phyloP scores from a whole-genome alignment of 2,329 filamentous ascomycete genomes.

The Aspergillus sp. region DNA sequence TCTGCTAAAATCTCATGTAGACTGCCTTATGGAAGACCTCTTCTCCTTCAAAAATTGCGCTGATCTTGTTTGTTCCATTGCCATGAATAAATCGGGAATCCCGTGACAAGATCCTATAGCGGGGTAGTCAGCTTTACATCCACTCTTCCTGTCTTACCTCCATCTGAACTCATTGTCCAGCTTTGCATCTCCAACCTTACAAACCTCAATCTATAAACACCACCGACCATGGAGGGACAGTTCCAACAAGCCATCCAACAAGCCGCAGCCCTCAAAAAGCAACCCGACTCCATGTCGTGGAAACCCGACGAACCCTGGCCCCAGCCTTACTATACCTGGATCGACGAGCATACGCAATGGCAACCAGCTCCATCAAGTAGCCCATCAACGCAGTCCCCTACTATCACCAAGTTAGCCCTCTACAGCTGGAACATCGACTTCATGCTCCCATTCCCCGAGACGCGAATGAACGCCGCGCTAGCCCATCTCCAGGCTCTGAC shows the following conservation, averaged over 20 bases:
- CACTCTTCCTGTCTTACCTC: too few species aligned
- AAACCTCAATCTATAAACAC: too few species aligned
- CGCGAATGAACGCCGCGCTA: constrained; percentile 7
- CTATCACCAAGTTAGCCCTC: not conserved
- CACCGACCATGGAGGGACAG: not conserved
- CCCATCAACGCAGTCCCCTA: not conserved
- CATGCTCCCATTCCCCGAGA: constrained; percentile 4
- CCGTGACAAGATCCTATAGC: too few species aligned
- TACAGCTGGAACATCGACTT: constrained; percentile 14
- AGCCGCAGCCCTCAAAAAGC: not conserved
- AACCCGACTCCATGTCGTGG: not conserved
- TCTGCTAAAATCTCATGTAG: too few species aligned
- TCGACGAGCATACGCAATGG: not conserved
- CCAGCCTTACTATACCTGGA: not conserved
- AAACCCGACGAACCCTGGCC: not conserved
- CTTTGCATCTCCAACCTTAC: too few species aligned
- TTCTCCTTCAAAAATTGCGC: too few species aligned
- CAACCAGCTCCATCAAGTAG: not conserved
- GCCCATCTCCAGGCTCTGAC: not conserved
- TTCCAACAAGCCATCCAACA: not conserved
- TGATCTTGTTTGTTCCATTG: too few species aligned
- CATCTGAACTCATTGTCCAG: too few species aligned
- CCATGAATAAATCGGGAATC: too few species aligned
- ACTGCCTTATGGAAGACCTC: too few species aligned
- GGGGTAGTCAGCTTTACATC: too few species aligned